Evolutionary conservation across 1,284 basidiomycete genomes (phyloP).

Genomic region (Leccinum angustisporum): DNA sequence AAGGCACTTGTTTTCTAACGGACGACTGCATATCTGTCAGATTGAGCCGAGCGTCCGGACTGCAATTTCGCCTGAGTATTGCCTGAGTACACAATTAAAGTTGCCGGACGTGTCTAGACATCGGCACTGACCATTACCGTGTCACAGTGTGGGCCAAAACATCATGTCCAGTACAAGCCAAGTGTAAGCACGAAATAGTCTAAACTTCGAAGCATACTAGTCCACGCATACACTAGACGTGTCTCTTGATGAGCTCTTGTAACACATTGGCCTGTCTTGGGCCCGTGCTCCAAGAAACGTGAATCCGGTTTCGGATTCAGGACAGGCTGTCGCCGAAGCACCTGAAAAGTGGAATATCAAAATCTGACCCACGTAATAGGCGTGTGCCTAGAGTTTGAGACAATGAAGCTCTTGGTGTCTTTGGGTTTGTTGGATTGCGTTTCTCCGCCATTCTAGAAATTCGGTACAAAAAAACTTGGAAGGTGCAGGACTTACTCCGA

Average conservation of each 20-base stretch:
- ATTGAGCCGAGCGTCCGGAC: neutral
- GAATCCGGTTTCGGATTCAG: conserved; percentile 92
- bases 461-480: neutral
- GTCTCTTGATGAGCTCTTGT: conserved; percentile 66
- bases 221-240: conserved; percentile 87
- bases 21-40: neutral
- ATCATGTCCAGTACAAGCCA: neutral
- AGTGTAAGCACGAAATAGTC: neutral
- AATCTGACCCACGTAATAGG: conserved; percentile 51
- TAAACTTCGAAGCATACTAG: conserved; percentile 80
- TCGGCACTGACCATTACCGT: neutral
- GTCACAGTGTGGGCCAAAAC: no score
- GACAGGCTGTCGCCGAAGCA: conserved; percentile 60
- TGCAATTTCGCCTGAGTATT: neutral
- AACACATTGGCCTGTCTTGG: no score
- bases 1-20: neutral
- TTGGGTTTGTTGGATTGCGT: conserved; percentile 66
- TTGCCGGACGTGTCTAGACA: neutral
- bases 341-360: conserved; percentile 42
- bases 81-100: neutral
- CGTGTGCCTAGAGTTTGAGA: conserved; percentile 78
- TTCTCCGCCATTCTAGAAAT: conserved; percentile 33
- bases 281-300: no score
- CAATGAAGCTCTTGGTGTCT: conserved; percentile 84
- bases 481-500: neutral